phyloP scores from a whole-genome alignment of 371 early-diverging fungal species.

The Rhizopus delemar region DNA sequence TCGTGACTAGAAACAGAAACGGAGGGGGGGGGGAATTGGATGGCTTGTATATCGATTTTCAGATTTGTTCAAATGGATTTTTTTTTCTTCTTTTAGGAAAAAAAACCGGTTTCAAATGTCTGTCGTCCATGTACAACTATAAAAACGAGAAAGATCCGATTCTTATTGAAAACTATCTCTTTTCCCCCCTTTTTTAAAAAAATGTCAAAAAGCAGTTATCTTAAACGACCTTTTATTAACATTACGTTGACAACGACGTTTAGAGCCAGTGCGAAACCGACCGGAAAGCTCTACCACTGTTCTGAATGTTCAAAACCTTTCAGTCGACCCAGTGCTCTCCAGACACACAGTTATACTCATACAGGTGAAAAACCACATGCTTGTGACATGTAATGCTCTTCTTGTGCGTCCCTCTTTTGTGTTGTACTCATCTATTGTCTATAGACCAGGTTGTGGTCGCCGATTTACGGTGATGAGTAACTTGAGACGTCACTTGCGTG shows the following conservation, averaged over 20 bases:
- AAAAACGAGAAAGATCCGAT: too few species aligned
- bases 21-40: too few species aligned
- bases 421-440: background rate
- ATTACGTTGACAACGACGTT: background rate
- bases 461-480: constrained; percentile 47
- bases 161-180: too few species aligned
- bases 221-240: background rate
- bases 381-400: background rate
- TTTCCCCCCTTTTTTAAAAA: too few species aligned
- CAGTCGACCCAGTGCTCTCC: constrained; percentile 73
- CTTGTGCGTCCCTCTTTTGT: background rate
- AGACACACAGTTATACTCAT: constrained; percentile 74
- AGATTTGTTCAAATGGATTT: too few species aligned
- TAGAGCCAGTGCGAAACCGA: background rate
- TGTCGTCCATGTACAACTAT: too few species aligned
- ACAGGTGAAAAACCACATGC: constrained; percentile 73
- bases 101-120: too few species aligned
- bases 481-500: constrained; percentile 43
- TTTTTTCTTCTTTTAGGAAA: too few species aligned
- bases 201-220: too few species aligned
- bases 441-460: constrained; percentile 40
- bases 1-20: too few species aligned
- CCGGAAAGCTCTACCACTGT: constrained; percentile 52
- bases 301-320: constrained; percentile 67
- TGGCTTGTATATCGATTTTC: too few species aligned